phyloP scores from a whole-genome alignment of 495 filamentous ascomycete species.

The Hypomontagnella monticulosa region DNA sequence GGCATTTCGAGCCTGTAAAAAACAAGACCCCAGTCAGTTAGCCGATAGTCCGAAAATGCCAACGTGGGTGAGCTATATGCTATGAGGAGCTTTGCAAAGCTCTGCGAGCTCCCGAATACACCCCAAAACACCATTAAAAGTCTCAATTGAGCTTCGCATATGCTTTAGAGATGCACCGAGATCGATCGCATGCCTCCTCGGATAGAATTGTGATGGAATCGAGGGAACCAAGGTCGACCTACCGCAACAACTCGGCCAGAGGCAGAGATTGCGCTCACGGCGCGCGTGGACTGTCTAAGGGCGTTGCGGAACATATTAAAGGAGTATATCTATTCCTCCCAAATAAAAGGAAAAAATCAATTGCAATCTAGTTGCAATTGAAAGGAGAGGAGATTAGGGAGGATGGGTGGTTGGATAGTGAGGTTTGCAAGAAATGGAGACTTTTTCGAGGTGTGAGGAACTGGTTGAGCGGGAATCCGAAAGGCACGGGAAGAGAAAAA shows the following conservation, averaged over 20 bases:
- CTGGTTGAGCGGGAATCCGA: conserved; percentile 16
- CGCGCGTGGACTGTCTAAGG: conserved; percentile 92
- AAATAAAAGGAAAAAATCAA: conserved; percentile 53
- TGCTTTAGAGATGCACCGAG: conserved; percentile 46
- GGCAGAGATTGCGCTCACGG: conserved; percentile 91
- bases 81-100: conserved; percentile 43
- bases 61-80: conserved; percentile 42
- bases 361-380: conserved; percentile 61
- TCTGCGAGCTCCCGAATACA: conserved; percentile 48
- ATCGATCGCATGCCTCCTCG: conserved; percentile 40
- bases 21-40: conserved; percentile 57
- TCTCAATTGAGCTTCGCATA: conserved; percentile 59
- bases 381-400: conserved; percentile 58
- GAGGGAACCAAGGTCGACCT: conserved; percentile 67
- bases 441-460: conserved; percentile 41
- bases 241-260: conserved; percentile 89
- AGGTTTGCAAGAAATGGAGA: conserved; percentile 45
- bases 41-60: conserved; percentile 55
- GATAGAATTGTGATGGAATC: conserved; percentile 54
- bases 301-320: conserved; percentile 94
- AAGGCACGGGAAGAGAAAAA: conserved; percentile 41
- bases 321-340: conserved; percentile 52
- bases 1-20: conserved; percentile 80
- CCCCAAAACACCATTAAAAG: conserved; percentile 40
- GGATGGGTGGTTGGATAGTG: conserved; percentile 39